Conservation (phyloP, 2,329 filamentous ascomycete species). For the Fusarium sp. region DNA sequence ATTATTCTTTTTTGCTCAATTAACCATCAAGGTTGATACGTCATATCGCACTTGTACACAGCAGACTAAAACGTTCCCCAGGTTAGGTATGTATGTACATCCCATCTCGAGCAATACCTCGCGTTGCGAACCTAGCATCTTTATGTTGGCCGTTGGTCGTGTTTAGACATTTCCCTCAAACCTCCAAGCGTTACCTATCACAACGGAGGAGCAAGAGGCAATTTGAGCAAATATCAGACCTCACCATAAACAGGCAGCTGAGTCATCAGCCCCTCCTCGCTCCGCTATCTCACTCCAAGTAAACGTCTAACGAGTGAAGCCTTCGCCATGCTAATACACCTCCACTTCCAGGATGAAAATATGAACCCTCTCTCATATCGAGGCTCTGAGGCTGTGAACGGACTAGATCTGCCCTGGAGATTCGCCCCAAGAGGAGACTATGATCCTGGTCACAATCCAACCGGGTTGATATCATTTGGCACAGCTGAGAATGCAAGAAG, state of each 20-base stretch:
- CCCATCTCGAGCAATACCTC: not conserved
- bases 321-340: constrained; percentile 24
- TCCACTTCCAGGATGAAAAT: constrained; percentile 19
- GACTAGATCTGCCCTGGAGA: constrained; percentile 46
- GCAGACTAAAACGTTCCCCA: not conserved
- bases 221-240: constrained; percentile 5
- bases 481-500: constrained; percentile 57
- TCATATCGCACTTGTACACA: not conserved
- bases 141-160: not conserved
- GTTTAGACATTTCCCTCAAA: not conserved
- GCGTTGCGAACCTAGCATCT: too few species aligned
- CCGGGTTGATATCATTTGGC: constrained; percentile 58
- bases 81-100: not conserved
- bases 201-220: not conserved
- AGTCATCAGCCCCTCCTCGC: constrained; percentile 29
- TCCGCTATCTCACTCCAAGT: constrained; percentile 3
- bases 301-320: constrained; percentile 1
- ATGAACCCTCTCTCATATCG: constrained; percentile 36
- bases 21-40: constrained; percentile 16
- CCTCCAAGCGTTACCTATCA: not conserved
- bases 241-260: constrained; percentile 4
- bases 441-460: constrained; percentile 49
- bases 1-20: not conserved
- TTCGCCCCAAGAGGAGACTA: constrained; percentile 50
- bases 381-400: constrained; percentile 37